Evolutionary conservation across 2,329 filamentous ascomycete species (phyloP), one percentile per base, ranked within the genome.

Genomic region (Ophiognomonia clavigignenti-juglandacearum): DNA sequence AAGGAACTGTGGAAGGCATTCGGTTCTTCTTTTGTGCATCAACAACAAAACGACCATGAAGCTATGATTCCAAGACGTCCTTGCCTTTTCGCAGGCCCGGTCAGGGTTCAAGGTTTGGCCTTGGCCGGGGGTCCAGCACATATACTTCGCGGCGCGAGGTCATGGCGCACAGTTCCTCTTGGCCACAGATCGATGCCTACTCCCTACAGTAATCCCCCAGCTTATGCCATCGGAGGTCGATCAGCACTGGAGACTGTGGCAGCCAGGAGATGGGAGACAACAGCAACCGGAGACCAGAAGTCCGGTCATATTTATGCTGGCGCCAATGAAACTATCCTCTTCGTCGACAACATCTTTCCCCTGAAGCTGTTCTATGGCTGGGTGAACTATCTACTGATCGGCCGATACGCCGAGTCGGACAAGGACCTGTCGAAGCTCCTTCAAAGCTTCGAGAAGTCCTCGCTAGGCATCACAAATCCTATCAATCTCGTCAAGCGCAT

Each of bases 321-420:
- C 3, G 69, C 83, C 1, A 86, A 91, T 56, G 88, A 97, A 68
- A 84, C 85, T 0, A 83, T 97, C 38, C 66, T 96, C 6, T 98
- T 95, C 69, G 84, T 97, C 59, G 90, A 95, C 62, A 95, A 93
- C 66, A 77, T 97, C 41, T 95, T 95, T 52, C 92, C 92, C 1
- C 73, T 93, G 23, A 86, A 82, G 56, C 74, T 96, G 27, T 73
- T 67, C 36, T 49, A 45, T 11, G 49, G 49, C 10, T 41, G 38
- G 32, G 20, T 49, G 23, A 51, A 46, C 29, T 49, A 51, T 23
- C 64, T 66, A 34, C 44, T 78, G 22, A 55, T 77, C 5, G 67
- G 68, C 46, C 63, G 70, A 29, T 70, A 70, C 40, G 75, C 73
- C 68, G 66, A 68, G 46, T 66, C 71, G n/a, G 72, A 75, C 43